Conservation (phyloP, 2,329 filamentous ascomycete species). For the Phialophora verrucosa region DNA sequence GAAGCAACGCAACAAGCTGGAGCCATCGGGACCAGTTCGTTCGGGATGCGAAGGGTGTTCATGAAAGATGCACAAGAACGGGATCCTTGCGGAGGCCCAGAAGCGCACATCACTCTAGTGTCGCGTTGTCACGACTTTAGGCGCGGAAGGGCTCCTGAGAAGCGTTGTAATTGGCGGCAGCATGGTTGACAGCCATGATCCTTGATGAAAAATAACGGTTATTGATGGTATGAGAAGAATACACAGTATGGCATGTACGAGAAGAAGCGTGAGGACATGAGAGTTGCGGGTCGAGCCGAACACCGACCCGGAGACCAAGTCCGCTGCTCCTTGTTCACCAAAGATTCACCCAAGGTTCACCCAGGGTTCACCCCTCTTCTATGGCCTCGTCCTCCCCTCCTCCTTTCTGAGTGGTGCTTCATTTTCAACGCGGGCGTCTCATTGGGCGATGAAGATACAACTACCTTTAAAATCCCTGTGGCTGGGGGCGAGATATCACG, state of each 20-base stretch:
- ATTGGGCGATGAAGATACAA: constrained; percentile 1
- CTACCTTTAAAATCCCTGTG: not conserved
- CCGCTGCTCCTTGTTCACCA: not conserved
- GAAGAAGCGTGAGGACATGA: not conserved
- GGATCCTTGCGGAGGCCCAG: constrained; percentile 15
- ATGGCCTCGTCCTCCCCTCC: not conserved
- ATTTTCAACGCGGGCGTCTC: constrained; percentile 22
- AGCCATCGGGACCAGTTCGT: constrained; percentile 29
- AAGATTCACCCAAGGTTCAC: not conserved
- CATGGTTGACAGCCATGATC: not conserved
- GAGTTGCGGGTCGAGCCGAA: constrained; percentile 24
- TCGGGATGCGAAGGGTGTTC: constrained; percentile 30
- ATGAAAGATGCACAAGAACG: constrained; percentile 12
- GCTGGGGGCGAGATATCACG: not conserved
- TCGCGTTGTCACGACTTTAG: constrained; percentile 8
- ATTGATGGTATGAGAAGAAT: constrained; percentile 2
- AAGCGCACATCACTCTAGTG: constrained; percentile 12
- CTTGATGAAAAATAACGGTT: constrained; percentile 6
- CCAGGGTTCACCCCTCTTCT: not conserved
- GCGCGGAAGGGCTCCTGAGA: constrained; percentile 9
- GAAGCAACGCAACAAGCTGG: constrained; percentile 13
- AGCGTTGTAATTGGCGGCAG: constrained; percentile 9
- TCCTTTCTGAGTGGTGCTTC: constrained; percentile 26
- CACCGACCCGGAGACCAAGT: constrained; percentile 9
- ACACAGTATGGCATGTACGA: not conserved